Evolutionary conservation across 805 yeast genomes (phyloP).

Genomic region (Metschnikowia lunata): DNA sequence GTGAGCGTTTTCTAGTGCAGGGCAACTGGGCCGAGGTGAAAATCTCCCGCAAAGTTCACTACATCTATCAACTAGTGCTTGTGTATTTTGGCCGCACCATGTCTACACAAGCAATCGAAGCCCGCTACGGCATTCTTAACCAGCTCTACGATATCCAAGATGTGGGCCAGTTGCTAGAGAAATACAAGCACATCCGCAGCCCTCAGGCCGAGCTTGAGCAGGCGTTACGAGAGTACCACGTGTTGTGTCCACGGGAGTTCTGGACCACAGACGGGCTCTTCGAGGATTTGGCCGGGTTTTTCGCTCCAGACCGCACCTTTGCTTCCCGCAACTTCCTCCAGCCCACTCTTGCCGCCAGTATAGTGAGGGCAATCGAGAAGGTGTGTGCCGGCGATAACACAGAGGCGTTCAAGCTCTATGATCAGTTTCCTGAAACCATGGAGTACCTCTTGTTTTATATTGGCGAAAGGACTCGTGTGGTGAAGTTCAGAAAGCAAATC

Average conservation of each 20-base stretch:
- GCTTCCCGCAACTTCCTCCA: constrained; percentile 21
- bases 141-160: constrained; percentile 23
- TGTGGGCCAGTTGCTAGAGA: constrained; percentile 9
- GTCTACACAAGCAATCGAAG: constrained; percentile 11
- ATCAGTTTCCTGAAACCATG: constrained; percentile 31
- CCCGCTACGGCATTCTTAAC: constrained; percentile 22
- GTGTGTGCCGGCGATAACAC: constrained; percentile 16
- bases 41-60: constrained; percentile 19
- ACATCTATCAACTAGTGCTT: constrained; percentile 27
- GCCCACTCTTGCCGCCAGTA: constrained; percentile 15
- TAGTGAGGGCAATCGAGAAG: constrained; percentile 18
- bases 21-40: constrained; percentile 30
- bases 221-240: constrained; percentile 17
- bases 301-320: constrained; percentile 28
- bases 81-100: constrained; percentile 15
- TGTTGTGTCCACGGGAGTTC: constrained; percentile 2
- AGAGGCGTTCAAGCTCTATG: constrained; percentile 27
- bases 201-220: constrained; percentile 12
- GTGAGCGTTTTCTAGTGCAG: constrained; percentile 29
- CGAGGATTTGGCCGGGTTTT: constrained; percentile 24
- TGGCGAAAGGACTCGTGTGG: constrained; percentile 17
- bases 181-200: constrained; percentile 6
- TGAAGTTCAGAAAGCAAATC: constrained; percentile 22
- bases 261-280: constrained; percentile 17
- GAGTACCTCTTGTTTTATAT: constrained; percentile 25